A percentile compares a stretch with the other conserved stretches of the same genome.
Conservation (phyloP, 202 grass and related monocot genomes). For the Carex arenaria region DNA sequence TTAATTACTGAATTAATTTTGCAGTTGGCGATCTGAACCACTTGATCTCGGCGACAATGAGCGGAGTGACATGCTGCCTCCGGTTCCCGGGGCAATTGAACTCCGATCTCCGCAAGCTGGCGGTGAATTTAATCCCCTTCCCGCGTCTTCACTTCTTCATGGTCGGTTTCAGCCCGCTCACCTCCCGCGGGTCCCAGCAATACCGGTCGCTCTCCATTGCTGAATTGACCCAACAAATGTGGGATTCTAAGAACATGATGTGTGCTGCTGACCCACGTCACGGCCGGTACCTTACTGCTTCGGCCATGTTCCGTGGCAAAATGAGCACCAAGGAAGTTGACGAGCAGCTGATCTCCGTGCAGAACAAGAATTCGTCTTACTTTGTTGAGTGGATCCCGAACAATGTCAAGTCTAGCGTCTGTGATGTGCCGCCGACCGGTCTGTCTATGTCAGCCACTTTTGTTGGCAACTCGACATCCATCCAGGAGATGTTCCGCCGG, state of each 20-base stretch:
- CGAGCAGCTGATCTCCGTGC: conserved; percentile 62
- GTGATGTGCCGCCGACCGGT: conserved; percentile 54
- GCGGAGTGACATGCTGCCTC: conserved; percentile 69
- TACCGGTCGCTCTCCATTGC: conserved; percentile 59
- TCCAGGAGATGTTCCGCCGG: conserved; percentile 76
- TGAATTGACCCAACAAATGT: conserved; percentile 73
- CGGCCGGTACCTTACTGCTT: conserved; percentile 60
- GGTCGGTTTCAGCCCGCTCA: conserved; percentile 65
- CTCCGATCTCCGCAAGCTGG: conserved; percentile 67
- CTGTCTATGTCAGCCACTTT: conserved; percentile 62
- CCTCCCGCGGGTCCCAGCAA: conserved; percentile 62
- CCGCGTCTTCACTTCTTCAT: conserved; percentile 81
- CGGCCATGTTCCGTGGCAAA: conserved; percentile 75
- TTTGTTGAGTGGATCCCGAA: conserved; percentile 77
- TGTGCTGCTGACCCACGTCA: conserved; percentile 59
- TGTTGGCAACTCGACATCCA: conserved; percentile 63
- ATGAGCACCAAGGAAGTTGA: conserved; percentile 87
- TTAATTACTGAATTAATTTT: background rate
- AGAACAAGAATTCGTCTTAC: conserved; percentile 84
- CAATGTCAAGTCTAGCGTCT: conserved; percentile 74
- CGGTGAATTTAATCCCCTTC: conserved; percentile 69
- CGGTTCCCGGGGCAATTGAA: conserved; percentile 69
- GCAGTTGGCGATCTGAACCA: conserved; percentile 79
- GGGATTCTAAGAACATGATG: conserved; percentile 85
- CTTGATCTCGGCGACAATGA: conserved; percentile 75